Evolutionary conservation across 345 rosid species (phyloP).

Genomic region (Hypericum perforatum): DNA sequence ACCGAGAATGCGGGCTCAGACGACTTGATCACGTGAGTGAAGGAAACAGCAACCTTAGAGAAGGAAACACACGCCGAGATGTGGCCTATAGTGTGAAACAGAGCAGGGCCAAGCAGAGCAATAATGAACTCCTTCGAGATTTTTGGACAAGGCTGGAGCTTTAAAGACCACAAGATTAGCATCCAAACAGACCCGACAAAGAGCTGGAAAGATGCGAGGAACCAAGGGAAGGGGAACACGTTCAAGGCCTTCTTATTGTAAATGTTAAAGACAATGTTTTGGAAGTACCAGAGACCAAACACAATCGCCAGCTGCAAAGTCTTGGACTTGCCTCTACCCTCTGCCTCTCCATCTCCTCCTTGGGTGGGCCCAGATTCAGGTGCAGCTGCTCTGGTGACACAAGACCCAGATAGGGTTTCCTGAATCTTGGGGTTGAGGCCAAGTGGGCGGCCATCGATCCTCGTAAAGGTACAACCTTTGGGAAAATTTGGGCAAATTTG

Average conservation of each 20-base stretch:
- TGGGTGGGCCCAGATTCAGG: conserved; percentile 38
- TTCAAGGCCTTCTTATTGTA: conserved; percentile 85
- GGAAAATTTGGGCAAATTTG: conserved; percentile 7
- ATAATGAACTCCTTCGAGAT: conserved; percentile 70
- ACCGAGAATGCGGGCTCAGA: conserved; percentile 97
- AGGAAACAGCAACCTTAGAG: conserved; percentile 95
- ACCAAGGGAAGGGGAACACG: conserved; percentile 91
- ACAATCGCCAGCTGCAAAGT: conserved; percentile 56
- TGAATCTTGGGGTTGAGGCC: conserved; percentile 20
- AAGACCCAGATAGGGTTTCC: conserved; percentile 15
- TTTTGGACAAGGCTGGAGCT: conserved; percentile 73
- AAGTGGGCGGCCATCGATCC: conserved; percentile 25
- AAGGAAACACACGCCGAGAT: conserved; percentile 95
- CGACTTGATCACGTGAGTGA: conserved; percentile 95
- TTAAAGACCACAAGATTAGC: conserved; percentile 68
- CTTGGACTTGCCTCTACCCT: conserved; percentile 29
- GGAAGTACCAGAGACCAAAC: conserved; percentile 88
- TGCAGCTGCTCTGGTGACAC: conserved; percentile 29
- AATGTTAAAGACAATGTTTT: conserved; percentile 87
- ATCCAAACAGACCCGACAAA: conserved; percentile 88
- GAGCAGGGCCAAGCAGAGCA: conserved; percentile 91
- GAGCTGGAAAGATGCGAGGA: conserved; percentile 90
- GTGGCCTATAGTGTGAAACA: conserved; percentile 93
- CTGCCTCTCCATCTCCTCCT: conserved; percentile 21
- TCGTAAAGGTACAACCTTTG: conserved; percentile 19